phyloP scores from a whole-genome alignment of 2,329 filamentous ascomycete genomes.

The Scolecobasidium constrictum region DNA sequence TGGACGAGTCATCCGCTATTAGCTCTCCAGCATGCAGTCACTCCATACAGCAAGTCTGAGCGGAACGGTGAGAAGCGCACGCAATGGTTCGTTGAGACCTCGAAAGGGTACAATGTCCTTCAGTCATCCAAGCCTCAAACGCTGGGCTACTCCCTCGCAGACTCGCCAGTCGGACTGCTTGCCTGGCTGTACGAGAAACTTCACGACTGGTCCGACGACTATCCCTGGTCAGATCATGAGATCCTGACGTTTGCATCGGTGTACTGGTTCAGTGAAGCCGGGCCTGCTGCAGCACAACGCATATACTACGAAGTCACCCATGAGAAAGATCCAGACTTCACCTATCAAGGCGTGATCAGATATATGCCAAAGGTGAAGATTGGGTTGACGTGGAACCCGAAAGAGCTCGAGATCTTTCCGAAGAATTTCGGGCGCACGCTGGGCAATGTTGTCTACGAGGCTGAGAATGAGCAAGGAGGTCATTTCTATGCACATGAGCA shows the following conservation, averaged over 20 bases:
- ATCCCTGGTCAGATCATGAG: constrained; percentile 66
- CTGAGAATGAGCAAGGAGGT: constrained; percentile 38
- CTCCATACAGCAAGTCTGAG: constrained; percentile 43
- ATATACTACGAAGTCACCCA: constrained; percentile 63
- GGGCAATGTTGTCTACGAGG: constrained; percentile 48
- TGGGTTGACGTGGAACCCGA: constrained; percentile 45
- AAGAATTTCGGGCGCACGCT: constrained; percentile 45
- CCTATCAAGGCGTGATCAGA: constrained; percentile 18
- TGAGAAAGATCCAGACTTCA: constrained; percentile 12
- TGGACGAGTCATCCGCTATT: constrained; percentile 26
- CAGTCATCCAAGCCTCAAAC: constrained; percentile 64
- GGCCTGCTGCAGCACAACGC: constrained; percentile 52
- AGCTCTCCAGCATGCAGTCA: constrained; percentile 41
- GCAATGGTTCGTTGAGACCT: constrained; percentile 46
- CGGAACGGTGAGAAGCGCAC: constrained; percentile 40
- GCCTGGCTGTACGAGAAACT: constrained; percentile 64
- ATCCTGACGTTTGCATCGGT: constrained; percentile 64
- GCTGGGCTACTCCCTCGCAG: constrained; percentile 55
- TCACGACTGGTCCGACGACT: constrained; percentile 62
- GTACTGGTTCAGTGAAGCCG: constrained; percentile 60
- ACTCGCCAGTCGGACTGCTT: constrained; percentile 59
- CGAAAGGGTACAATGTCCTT: constrained; percentile 46
- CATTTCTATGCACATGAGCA: constrained; percentile 53
- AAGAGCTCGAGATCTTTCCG: constrained; percentile 45
- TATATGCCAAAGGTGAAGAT: constrained; percentile 38